Percentiles rank a stretch among this genome's conserved stretches.
Evolutionary conservation across 2,329 filamentous ascomycete species (phyloP).

Genomic region (Colletotrichum brevisporum): DNA sequence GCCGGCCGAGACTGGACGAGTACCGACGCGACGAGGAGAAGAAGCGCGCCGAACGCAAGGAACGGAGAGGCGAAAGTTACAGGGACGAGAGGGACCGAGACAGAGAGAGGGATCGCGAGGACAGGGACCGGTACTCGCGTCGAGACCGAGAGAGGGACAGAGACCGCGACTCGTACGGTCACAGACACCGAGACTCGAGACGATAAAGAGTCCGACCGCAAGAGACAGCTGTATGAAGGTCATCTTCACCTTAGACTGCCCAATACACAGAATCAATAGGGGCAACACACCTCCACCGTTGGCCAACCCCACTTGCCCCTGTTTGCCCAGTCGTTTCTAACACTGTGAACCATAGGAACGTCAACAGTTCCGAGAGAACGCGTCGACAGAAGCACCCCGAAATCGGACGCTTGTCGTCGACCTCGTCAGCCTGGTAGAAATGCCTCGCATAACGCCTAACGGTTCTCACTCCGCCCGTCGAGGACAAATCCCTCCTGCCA

Average conservation of each 20-base stretch:
- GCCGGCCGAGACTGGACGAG: slow-evolving; percentile 63
- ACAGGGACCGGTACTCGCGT: slow-evolving; percentile 48
- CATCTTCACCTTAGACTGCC: not conserved
- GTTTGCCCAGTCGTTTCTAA: too few species aligned
- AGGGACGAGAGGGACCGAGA: slow-evolving; percentile 60
- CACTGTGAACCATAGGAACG: too few species aligned
- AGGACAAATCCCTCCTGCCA: too few species aligned
- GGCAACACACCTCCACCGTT: slow-evolving; percentile 5
- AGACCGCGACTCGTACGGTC: slow-evolving; percentile 29
- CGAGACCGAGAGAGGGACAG: slow-evolving; percentile 46
- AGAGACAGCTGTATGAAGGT: not conserved
- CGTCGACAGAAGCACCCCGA: too few species aligned
- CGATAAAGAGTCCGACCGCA: slow-evolving; percentile 8
- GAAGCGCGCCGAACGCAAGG: slow-evolving; percentile 54
- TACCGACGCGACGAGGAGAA: slow-evolving; percentile 57
- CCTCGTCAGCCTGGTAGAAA: too few species aligned
- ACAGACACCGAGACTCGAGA: slow-evolving; percentile 39
- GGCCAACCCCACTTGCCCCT: not conserved
- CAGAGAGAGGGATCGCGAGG: slow-evolving; percentile 46
- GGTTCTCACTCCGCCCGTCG: too few species aligned
- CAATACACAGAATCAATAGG: not conserved
- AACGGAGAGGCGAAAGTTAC: slow-evolving; percentile 50
- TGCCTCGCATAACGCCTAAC: too few species aligned
- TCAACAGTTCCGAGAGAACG: too few species aligned
- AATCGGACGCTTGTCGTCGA: too few species aligned